Evolutionary conservation across 2,329 filamentous ascomycete genomes (phyloP), one percentile per base, ranked within the genome.

Genomic region (Claviceps paspali): DNA sequence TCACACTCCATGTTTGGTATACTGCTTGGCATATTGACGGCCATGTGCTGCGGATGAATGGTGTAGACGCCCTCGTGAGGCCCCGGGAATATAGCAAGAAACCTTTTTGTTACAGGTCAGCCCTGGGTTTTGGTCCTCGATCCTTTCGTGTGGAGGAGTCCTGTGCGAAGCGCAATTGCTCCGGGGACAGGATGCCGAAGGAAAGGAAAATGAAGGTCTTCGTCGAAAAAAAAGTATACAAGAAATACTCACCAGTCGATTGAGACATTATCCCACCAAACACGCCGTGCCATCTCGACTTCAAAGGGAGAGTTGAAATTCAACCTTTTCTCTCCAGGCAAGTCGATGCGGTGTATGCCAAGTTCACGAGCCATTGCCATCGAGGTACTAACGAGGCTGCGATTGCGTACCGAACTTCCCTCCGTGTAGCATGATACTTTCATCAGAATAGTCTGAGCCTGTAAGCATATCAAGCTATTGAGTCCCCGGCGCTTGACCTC

Each of bases 341-440:
- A 5, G 21, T 40, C 38, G 15, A 38, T 31, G 14, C 38, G 38
- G 11, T 40, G 38, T 2, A 40, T 27, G 12, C 38, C 38, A 30
- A 40, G 3, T 12, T 37, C 35, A 33, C 35, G 38, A 10, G 35
- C 38, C 38, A 40, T 40, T 21, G 38, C 30, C 21, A 40, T 38
- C 1, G 38, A 40, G 2, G 38, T 38, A 5, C 19, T 26, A 9
- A 34, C 9, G 14, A 40, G 19, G 35, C 31, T 40, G 26, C 38
- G 38, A 15, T 29, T 40, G 15, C 38, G 38, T 6, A 40, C 26
- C 2, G 38, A 40, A 7, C 30, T 38, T 23, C 35, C 38, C 9
- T 40, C 38, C 29, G 35, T 17, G 27, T 35, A 40, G 30, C 29
- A 24, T 9, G 38, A 37, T 18, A 40, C 38, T 15, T 34, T 40